Evolutionary conservation across 768 basidiomycete genomes (phyloP).

Genomic region (Auriscalpium microsporum): DNA sequence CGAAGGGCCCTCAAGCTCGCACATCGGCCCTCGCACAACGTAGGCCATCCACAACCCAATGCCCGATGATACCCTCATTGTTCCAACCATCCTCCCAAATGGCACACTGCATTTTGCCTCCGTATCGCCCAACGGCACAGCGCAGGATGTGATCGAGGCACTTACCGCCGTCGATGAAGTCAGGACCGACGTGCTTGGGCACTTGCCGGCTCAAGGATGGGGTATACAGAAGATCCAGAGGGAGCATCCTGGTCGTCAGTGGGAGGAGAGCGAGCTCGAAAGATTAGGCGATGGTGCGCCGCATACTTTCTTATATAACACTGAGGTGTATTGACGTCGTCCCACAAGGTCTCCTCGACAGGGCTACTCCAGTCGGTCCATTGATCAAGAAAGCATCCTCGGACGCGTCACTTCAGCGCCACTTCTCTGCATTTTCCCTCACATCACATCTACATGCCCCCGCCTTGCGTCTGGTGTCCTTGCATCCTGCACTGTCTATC

Average conservation of each 20-base stretch:
- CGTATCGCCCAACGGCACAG: conserved; percentile 42
- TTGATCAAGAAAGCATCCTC: conserved; percentile 36
- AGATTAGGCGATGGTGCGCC: conserved; percentile 53
- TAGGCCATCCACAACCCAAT: conserved; percentile 20
- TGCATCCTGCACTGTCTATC: conserved; percentile 51
- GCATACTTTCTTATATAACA: not conserved
- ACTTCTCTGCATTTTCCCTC: conserved; percentile 64
- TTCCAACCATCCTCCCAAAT: conserved; percentile 51
- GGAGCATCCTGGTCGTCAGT: conserved; percentile 50
- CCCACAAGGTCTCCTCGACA: conserved; percentile 40
- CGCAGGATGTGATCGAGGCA: conserved; percentile 49
- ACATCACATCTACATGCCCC: conserved; percentile 63
- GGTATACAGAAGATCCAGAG: conserved; percentile 56
- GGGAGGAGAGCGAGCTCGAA: conserved; percentile 68
- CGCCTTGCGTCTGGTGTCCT: conserved; percentile 60
- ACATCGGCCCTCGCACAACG: too few species aligned
- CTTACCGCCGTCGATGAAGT: conserved; percentile 42
- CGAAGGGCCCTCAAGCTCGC: too few species aligned
- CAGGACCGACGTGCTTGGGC: conserved; percentile 45
- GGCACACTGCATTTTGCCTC: conserved; percentile 58
- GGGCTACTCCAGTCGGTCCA: conserved; percentile 40
- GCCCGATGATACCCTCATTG: conserved; percentile 38
- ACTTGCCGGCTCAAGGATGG: conserved; percentile 54
- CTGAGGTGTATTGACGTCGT: too few species aligned
- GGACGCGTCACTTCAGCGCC: conserved; percentile 31